phyloP scores from a whole-genome alignment of 441 rosid genomes.

The Euphorbia schlechtendalii region DNA sequence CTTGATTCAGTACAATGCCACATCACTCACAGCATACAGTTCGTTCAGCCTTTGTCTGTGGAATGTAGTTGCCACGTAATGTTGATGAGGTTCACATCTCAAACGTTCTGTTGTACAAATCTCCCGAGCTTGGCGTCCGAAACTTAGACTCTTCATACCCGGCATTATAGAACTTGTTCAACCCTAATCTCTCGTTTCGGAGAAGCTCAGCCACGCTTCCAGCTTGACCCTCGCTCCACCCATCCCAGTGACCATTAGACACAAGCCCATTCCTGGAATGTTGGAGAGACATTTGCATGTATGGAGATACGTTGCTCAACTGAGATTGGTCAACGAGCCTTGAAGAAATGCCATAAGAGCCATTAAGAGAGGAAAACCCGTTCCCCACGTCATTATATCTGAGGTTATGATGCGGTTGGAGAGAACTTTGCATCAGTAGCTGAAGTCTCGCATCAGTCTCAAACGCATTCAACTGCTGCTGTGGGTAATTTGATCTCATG shows the following conservation, averaged over 20 bases:
- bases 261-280: slow-evolving; percentile 52
- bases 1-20: slow-evolving; percentile 21
- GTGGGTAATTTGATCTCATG: slow-evolving; percentile 46
- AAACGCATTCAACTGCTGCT: slow-evolving; percentile 37
- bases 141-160: slow-evolving; percentile 77
- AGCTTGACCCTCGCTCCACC: slow-evolving; percentile 65
- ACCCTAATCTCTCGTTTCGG: slow-evolving; percentile 71
- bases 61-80: slow-evolving; percentile 20
- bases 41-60: slow-evolving; percentile 14
- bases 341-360: slow-evolving; percentile 60
- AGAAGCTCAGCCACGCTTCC: slow-evolving; percentile 66
- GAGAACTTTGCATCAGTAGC: slow-evolving; percentile 61
- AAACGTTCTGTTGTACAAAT: slow-evolving; percentile 67
- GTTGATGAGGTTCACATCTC: slow-evolving; percentile 51
- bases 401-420: slow-evolving; percentile 48
- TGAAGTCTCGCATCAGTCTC: slow-evolving; percentile 68
- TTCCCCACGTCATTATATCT: slow-evolving; percentile 50
- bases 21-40: slow-evolving; percentile 14
- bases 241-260: slow-evolving; percentile 82
- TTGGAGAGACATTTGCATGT: slow-evolving; percentile 47
- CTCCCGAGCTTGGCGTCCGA: slow-evolving; percentile 64
- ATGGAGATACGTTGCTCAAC: slow-evolving; percentile 41
- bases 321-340: slow-evolving; percentile 66
- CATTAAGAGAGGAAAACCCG: slow-evolving; percentile 39
- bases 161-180: slow-evolving; percentile 39